Evolutionary conservation across 169 alveolate genomes (phyloP), one percentile per base, ranked within the genome.

Genomic region (Plasmodium gonderi): DNA sequence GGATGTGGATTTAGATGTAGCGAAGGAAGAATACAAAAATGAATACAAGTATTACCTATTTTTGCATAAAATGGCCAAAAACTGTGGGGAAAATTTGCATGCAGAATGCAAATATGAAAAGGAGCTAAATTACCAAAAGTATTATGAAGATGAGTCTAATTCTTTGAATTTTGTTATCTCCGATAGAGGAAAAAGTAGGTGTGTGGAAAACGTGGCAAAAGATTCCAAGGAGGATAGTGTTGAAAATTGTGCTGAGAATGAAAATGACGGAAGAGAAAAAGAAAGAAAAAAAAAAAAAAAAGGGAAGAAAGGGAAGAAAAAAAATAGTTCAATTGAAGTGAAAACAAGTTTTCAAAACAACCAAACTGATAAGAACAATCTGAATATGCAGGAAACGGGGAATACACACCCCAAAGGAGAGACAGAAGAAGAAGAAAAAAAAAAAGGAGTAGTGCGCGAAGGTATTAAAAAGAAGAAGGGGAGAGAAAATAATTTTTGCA

Each of bases 1-100:
- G 36, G 95, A 95, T 47, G 95, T 95, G 31, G 97, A 95, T 64
- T 42, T 95, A 51, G 87, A 92, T 36, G 81, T 94, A 20, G 97
- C 97, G 3, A 77, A 94, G 42, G 80, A 94, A 45, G 96, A 95
- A 91, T 90, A 90, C 42, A 87, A 81, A 51, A 80, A 92, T 44
- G 93, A 90, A 49, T 92, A 92, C 40, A 92, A 90, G 38, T 69
- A 91, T 31, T 80, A 77, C 80, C 81, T 80, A 49, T 60, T 87
- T 72, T 75, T 78, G 12, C 91, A 68, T 36, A 80, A 74, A 29
- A 92, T 74, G 49, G 94, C 87, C 1, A 89, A 92, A 69, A 76
- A 29, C 12, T 40, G n/a, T n/a, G 79, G 81, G 29, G 77, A 87
- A 4, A 26, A 14, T 0, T 31, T 75, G 8, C 49, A 82, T 64